A percentile compares a stretch with the other conserved stretches of the same genome.
Conservation (phyloP, 257 asterid genomes). For the Capsicum chinense region DNA sequence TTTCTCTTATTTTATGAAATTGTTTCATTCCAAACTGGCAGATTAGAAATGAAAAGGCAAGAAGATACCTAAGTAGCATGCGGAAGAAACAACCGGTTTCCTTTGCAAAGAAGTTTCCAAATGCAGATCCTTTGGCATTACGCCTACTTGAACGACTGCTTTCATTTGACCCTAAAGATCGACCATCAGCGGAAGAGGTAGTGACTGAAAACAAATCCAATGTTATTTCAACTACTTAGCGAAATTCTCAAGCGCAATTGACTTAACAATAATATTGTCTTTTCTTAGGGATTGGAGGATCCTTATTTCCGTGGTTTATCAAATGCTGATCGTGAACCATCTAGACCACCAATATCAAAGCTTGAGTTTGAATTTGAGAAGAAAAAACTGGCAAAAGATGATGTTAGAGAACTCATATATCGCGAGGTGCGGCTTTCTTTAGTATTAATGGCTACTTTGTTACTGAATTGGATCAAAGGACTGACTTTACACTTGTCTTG, state of each 20-base stretch:
- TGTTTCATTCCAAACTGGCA: slow-evolving; percentile 54
- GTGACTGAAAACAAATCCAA: slow-evolving; percentile 16
- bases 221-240: neutral
- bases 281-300: slow-evolving; percentile 70
- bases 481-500: slow-evolving; percentile 20
- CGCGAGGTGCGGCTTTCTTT: slow-evolving; percentile 46
- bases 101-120: slow-evolving; percentile 74
- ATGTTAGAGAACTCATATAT: slow-evolving; percentile 90
- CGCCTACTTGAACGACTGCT: slow-evolving; percentile 73
- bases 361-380: slow-evolving; percentile 96
- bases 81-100: slow-evolving; percentile 84
- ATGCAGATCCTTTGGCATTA: slow-evolving; percentile 86
- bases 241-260: slow-evolving; percentile 9
- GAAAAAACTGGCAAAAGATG: slow-evolving; percentile 85
- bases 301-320: slow-evolving; percentile 81
- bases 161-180: slow-evolving; percentile 93
- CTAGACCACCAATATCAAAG: slow-evolving; percentile 83
- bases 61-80: slow-evolving; percentile 91
- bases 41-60: slow-evolving; percentile 98
- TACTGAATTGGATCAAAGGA: neutral
- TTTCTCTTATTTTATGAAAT: slow-evolving; percentile 20
- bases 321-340: slow-evolving; percentile 86
- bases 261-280: slow-evolving; percentile 29
- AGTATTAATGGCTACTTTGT: slow-evolving; percentile 31
- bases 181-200: slow-evolving; percentile 95